Evolutionary conservation across 2,329 filamentous ascomycete genomes (phyloP).

Genomic region (Cladosporium sp.): DNA sequence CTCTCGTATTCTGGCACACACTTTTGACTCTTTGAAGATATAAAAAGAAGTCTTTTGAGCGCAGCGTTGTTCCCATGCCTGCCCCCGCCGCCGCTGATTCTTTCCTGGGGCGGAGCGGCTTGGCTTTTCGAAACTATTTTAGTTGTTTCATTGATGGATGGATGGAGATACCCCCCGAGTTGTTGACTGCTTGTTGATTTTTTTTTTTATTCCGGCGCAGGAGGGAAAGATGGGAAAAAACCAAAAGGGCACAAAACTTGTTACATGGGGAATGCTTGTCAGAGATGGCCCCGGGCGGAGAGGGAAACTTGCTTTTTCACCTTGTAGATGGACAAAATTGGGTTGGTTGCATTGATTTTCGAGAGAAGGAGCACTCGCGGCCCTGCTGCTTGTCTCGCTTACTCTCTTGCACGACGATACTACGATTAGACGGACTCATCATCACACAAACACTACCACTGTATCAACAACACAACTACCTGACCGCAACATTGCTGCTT

Average conservation of each 20-base stretch:
- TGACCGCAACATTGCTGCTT: neutral
- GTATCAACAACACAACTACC: conserved; percentile 7
- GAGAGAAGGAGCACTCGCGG: neutral
- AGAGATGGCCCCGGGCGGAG: neutral
- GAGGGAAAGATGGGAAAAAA: neutral
- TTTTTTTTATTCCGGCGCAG: neutral
- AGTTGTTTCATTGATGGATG: neutral
- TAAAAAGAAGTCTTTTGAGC: conserved; percentile 4
- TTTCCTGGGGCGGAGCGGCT: conserved; percentile 1
- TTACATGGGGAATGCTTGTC: too few species aligned
- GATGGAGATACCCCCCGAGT: conserved; percentile 2
- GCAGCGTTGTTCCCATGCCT: conserved; percentile 4
- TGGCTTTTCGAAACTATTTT: neutral
- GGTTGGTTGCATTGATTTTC: neutral
- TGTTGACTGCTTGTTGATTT: conserved; percentile 1
- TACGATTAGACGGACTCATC: conserved; percentile 10
- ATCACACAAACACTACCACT: neutral
- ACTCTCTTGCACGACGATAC: conserved; percentile 3
- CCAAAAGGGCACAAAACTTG: neutral
- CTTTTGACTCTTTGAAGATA: neutral
- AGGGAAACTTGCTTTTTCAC: conserved; percentile 2
- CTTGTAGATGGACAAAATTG: conserved; percentile 5
- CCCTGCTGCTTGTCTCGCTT: neutral
- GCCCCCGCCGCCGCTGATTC: neutral
- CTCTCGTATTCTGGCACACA: conserved; percentile 4